These are phyloP conservation scores for Metschnikowia gruessii DNA, from an alignment of 805 yeast species.

Conservation along the genomic window DNA sequence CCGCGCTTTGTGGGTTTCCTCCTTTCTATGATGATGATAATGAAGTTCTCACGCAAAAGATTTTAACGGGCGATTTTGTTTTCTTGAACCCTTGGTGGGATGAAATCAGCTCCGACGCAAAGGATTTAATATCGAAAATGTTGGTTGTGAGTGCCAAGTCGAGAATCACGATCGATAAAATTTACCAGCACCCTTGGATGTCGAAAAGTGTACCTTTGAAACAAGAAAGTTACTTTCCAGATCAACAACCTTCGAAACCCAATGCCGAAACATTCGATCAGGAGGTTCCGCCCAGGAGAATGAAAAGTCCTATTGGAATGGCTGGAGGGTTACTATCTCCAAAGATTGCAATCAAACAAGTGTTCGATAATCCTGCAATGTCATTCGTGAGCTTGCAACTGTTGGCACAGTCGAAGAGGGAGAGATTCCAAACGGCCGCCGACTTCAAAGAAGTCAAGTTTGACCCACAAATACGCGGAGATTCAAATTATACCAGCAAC, in stretches of 20 bases:
- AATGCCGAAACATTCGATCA: neutral
- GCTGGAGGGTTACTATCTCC: slow-evolving; percentile 17
- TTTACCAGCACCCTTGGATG: slow-evolving; percentile 77
- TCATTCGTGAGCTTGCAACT: slow-evolving; percentile 19
- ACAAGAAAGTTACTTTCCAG: slow-evolving; percentile 19
- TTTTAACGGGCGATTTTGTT: slow-evolving; percentile 74
- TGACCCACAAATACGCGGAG: slow-evolving; percentile 11
- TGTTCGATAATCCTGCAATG: slow-evolving; percentile 45
- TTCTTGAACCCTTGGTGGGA: slow-evolving; percentile 89
- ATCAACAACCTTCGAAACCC: neutral
- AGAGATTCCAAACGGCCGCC: slow-evolving; percentile 10
- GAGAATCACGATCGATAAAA: slow-evolving; percentile 69
- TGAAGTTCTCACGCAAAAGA: slow-evolving; percentile 70
- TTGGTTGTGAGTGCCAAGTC: slow-evolving; percentile 68
- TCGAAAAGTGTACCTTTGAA: slow-evolving; percentile 14
- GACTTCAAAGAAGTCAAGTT: slow-evolving; percentile 23
- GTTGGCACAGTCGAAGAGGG: slow-evolving; percentile 17
- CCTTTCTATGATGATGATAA: slow-evolving; percentile 89
- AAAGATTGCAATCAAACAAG: slow-evolving; percentile 36
- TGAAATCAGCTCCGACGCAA: slow-evolving; percentile 67
- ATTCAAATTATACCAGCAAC: slow-evolving; percentile 7
- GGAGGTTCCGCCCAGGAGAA: slow-evolving; percentile 4
- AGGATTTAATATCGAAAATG: slow-evolving; percentile 61
- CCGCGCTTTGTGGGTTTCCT: slow-evolving; percentile 94
- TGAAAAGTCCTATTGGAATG: slow-evolving; percentile 11